Base-by-base conservation (phyloP, 2,329 filamentous ascomycete species). In the Claviceps maximensis region DNA sequence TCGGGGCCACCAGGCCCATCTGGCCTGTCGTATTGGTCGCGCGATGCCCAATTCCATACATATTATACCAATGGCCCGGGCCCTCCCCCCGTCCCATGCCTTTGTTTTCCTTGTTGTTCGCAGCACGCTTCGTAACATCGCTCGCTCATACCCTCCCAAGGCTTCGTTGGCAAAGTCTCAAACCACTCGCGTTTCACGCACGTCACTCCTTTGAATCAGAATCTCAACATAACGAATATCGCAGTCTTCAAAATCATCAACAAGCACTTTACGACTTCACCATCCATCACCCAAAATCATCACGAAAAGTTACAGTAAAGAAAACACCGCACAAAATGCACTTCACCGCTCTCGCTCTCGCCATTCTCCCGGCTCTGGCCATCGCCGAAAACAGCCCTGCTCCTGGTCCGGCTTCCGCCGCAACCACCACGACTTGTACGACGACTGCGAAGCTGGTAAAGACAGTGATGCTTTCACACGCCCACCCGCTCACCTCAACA, bases 151-250 rank as follows among this genome's bases (percentile, higher is more conserved):
- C 57, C 58, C 56, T 61, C 27, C 29, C 53, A 53, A 55, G 66
- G 67, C 75, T 77, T 78, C 75, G 75, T 77, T 78, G 75, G 75
- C 75, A 78, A 73, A 78, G 75, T 76, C 74, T 69, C 49, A 59
- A 57, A 46, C 5, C 54, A 50, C 59, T 61, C 56, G 59, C 58
- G 58, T 57, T 56, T 61, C 47, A 56, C 49, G 12, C 54, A 27
- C 52, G 51, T 55, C 51, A 50, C 52, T 58, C 58, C 23, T 55
- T 55, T 38, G 8, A 53, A 51, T 10, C 49, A 55, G 56, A 42
- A 49, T 40, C 50, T 42, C 52, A 17, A 17, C 33, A 17, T 5
- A 17, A 38, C 33, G 33, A 38, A 38, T 17, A 17, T 4, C 33
- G 33, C 33, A 38, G 1, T n/a, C 13, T 10, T 17, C 13, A 17